Conservation (phyloP, 2,329 filamentous ascomycete genomes). For the Calonectria montana region DNA sequence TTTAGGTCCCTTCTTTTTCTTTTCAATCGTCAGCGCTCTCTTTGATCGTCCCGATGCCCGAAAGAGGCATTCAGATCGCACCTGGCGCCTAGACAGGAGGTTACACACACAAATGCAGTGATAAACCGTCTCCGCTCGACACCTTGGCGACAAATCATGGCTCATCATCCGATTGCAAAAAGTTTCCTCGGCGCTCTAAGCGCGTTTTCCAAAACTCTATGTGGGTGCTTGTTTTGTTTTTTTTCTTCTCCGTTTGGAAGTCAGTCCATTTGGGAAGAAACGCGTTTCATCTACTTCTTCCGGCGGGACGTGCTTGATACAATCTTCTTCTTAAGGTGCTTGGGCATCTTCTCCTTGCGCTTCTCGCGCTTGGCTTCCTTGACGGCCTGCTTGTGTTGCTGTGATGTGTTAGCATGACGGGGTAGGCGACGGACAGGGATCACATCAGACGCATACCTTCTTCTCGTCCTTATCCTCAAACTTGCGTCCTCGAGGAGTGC, state of each 20-base stretch:
- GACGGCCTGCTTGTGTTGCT: slow-evolving; percentile 84
- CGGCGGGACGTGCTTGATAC: slow-evolving; percentile 71
- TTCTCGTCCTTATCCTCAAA: slow-evolving; percentile 95
- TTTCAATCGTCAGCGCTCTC: slow-evolving; percentile 55
- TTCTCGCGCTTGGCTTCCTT: slow-evolving; percentile 97
- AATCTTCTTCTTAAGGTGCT: slow-evolving; percentile 92
- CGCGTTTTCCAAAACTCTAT: neutral
- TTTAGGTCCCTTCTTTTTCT: neutral
- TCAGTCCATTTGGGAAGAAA: neutral
- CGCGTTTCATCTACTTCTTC: slow-evolving; percentile 64
- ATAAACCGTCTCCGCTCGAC: slow-evolving; percentile 44
- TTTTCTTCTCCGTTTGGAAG: neutral
- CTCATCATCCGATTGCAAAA: slow-evolving; percentile 61
- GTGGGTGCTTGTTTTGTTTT: slow-evolving; percentile 12
- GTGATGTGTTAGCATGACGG: slow-evolving; percentile 35
- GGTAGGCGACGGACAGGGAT: neutral
- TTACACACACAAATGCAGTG: slow-evolving; percentile 45
- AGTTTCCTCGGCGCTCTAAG: slow-evolving; percentile 6
- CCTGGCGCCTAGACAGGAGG: slow-evolving; percentile 46
- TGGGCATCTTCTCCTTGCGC: slow-evolving; percentile 94
- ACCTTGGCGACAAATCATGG: slow-evolving; percentile 47
- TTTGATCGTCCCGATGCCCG: slow-evolving; percentile 65
- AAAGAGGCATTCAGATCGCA: slow-evolving; percentile 52
- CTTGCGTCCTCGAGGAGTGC: slow-evolving; percentile 80
- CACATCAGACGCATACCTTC: slow-evolving; percentile 63